Evolutionary conservation across 805 yeast species (phyloP), one percentile per base, ranked within the genome.

Genomic region (Limtongozyma cylindracea): DNA sequence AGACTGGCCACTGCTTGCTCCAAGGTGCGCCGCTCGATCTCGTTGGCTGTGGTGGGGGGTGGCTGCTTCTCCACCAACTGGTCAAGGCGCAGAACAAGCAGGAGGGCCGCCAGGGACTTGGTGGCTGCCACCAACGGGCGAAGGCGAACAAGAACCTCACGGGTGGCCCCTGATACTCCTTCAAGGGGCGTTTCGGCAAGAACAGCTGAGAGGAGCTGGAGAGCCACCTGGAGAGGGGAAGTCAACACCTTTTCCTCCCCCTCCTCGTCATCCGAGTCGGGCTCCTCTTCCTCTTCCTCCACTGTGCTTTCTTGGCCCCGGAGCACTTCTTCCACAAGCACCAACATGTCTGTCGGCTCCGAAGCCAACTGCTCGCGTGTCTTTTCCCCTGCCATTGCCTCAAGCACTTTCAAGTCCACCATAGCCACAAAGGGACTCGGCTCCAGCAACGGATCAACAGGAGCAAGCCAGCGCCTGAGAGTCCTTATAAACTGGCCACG

Each of bases 381-480:
- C n/a, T n/a, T n/a, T n/a, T n/a, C n/a, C n/a, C n/a, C n/a, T n/a
- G n/a, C n/a, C n/a, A n/a, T n/a, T n/a, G n/a, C 27, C 61, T 70
- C 34, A 70, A 66, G 10, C 51, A 48, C 4, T 56, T n/a, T n/a
- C n/a, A n/a, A n/a, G n/a, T n/a, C 55, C 12, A 67, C 61, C 16
- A 76, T 43, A 16, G 45, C 41, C 34, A 78, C 88, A 22, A 82
- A 40, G 8, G 77, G 35, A 27, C 69, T 59, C 26, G 77, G 45
- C 33, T 72, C 70, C 5, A 64, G 43, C 17, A 74, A 43, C 24
- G 60, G 49, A 6, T 54, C 31, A 23, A 62, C 55, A n/a, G 76
- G 70, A 27, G 56, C 53, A 8, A 73, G 49, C 82, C 91, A 76
- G 30, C 67, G 47, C 25, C 55, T 53, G 28, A 84, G 43, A 1